Conservation (phyloP, 352 stramenopile genomes). For the Phytophthora lateralis region DNA sequence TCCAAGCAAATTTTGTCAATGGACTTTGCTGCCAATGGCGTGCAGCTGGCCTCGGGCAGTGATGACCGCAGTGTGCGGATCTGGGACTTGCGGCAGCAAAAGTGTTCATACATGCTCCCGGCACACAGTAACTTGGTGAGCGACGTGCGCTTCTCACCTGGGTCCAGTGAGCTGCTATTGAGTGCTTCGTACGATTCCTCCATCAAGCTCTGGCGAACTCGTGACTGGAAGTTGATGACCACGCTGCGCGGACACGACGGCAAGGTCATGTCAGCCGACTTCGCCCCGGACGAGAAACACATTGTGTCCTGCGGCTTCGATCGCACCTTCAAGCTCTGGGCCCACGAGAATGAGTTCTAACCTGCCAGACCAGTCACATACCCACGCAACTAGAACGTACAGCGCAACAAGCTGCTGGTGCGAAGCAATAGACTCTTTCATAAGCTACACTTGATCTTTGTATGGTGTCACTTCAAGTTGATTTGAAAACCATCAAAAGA, state of each 20-base stretch:
- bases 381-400: no score
- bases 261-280: conserved; percentile 95
- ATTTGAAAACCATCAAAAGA: conserved; percentile 8
- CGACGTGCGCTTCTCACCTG: conserved; percentile 88
- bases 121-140: conserved; percentile 96
- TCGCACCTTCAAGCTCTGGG: conserved; percentile 94
- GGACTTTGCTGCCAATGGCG: conserved; percentile 94
- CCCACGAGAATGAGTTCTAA: conserved; percentile 91
- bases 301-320: conserved; percentile 91
- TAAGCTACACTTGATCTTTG: conserved; percentile 12
- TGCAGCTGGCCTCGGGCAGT: conserved; percentile 93
- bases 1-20: conserved; percentile 94
- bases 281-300: conserved; percentile 89
- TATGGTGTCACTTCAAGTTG: conserved; percentile 20
- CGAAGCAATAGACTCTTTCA: conserved; percentile 5
- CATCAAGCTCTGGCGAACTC: conserved; percentile 94
- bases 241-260: conserved; percentile 93
- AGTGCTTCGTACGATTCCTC: conserved; percentile 95
- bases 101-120: conserved; percentile 92
- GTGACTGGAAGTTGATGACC: conserved; percentile 92
- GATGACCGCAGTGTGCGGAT: conserved; percentile 96
- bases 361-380: not conserved
- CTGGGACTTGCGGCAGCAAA: conserved; percentile 95
- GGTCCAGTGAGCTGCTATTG: conserved; percentile 86
- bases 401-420: no score